Base-by-base conservation (phyloP, 371 early-diverging fungal species). In the Mucor saturninus region DNA sequence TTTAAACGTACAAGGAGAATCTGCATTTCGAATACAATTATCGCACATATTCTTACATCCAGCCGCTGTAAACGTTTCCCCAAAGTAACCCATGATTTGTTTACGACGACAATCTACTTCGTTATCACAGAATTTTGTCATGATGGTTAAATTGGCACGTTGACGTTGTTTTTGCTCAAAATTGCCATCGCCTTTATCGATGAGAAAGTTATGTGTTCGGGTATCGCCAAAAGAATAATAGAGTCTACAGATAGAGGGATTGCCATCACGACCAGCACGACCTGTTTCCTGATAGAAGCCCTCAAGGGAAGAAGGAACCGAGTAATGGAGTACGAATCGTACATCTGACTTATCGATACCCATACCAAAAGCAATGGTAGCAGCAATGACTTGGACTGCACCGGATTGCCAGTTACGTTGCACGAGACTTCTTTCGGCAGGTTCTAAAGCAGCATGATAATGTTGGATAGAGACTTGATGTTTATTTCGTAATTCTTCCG, bases 231-330 rank as follows among this genome's bases (percentile, higher is more conserved):
- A 96, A 1, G 76, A 71, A 73, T 97, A 99, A 65, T 89, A 99
- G 30, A 99, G 65, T 1, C 98, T 79, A 76, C 99, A 99, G 2
- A 80, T 77, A 3, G 96, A 90, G 49, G 86, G 81, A 39, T 88
- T 69, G 5, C 99, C 98, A 85, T 99, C 99, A 31, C 99, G 90
- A 8, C 99, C 99, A 0, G 99, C 99, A 28, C 99, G 89, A 0
- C 99, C 99, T 0, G 98, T 98, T 77, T 99, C 99, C 78, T 99
- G 99, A 68, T 99, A 99, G 69, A 99, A 99, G 0, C 98, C 98
- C 78, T 99, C 99, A 4, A 99, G 67, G 11, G 94, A 93, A 31
- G 96, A 92, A 0, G 99, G 99, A 10, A 99, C 72, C 4, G 95
- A 90, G 73, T 95, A 92, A 73, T 99, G 99, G 26, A 99, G 91